Conservation (phyloP, 306 rosid species). For the Amphicarpaea edgeworthii region DNA sequence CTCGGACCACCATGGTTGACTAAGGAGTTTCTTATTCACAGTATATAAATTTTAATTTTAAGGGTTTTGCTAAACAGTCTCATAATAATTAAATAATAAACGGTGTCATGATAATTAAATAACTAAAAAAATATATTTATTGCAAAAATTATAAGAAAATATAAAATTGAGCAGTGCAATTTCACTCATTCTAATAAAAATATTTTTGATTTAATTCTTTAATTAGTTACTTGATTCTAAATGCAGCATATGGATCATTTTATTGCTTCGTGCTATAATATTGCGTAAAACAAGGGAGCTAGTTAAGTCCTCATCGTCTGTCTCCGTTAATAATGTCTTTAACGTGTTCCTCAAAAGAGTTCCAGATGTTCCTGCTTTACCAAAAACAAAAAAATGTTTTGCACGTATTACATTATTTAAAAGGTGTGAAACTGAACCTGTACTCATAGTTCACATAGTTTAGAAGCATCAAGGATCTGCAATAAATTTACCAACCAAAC, state of each 20-base stretch:
- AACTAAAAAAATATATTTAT: too few species aligned
- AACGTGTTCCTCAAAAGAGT: neutral
- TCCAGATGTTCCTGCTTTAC: neutral
- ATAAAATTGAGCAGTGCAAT: too few species aligned
- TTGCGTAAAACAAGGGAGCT: neutral
- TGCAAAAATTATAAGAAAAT: too few species aligned
- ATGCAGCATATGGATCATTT: too few species aligned
- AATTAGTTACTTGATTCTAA: too few species aligned
- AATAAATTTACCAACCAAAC: neutral
- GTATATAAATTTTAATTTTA: neutral
- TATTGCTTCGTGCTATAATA: neutral
- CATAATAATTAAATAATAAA: too few species aligned
- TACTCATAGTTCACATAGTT: neutral
- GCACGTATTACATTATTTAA: neutral
- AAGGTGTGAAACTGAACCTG: too few species aligned
- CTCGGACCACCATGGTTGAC: neutral
- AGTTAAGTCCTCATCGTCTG: constrained; percentile 6
- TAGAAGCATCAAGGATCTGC: neutral
- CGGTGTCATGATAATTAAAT: too few species aligned
- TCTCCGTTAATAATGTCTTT: constrained; percentile 8
- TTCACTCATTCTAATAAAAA: too few species aligned
- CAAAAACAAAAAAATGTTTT: neutral
- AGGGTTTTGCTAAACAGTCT: too few species aligned
- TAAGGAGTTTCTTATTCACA: neutral
- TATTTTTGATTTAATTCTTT: too few species aligned